phyloP scores from a whole-genome alignment of 805 yeast species.

The Ogataea methanolica region DNA sequence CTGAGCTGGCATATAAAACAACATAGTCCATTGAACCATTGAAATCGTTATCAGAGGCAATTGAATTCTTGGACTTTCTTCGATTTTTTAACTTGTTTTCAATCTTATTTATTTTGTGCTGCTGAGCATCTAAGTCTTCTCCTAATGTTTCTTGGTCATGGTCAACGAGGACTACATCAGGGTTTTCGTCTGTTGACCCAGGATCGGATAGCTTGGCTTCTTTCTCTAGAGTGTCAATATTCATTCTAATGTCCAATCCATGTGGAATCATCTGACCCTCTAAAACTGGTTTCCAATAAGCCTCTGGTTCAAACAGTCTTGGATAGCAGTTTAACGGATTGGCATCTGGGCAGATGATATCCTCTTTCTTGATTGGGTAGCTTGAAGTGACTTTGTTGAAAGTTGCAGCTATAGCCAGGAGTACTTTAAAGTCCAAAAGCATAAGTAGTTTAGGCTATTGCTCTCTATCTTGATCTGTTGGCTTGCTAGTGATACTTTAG shows the following conservation, averaged over 20 bases:
- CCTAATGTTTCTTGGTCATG: not conserved
- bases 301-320: constrained; percentile 53
- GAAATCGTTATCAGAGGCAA: constrained; percentile 1
- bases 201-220: constrained; percentile 60
- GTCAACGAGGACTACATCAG: not conserved
- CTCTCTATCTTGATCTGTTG: no score
- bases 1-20: not conserved
- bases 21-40: constrained; percentile 6
- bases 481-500: no score
- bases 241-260: constrained; percentile 73
- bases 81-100: constrained; percentile 2
- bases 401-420: constrained; percentile 1
- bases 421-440: not conserved
- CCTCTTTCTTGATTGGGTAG: not conserved
- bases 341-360: constrained; percentile 36
- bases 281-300: constrained; percentile 63
- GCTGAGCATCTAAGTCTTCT: constrained; percentile 6
- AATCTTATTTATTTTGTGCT: not conserved
- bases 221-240: constrained; percentile 63
- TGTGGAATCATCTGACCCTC: constrained; percentile 76
- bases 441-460: not conserved
- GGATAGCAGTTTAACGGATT: constrained; percentile 58
- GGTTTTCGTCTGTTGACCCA: constrained; percentile 12
- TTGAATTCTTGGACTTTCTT: constrained; percentile 1
- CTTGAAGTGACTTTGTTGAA: constrained; percentile 3